A percentile compares a stretch with the other conserved stretches of the same genome.
These are phyloP conservation scores for Gentiana macrophylla DNA, from an alignment of 257 asterid genomes.

Conservation along the genomic window DNA sequence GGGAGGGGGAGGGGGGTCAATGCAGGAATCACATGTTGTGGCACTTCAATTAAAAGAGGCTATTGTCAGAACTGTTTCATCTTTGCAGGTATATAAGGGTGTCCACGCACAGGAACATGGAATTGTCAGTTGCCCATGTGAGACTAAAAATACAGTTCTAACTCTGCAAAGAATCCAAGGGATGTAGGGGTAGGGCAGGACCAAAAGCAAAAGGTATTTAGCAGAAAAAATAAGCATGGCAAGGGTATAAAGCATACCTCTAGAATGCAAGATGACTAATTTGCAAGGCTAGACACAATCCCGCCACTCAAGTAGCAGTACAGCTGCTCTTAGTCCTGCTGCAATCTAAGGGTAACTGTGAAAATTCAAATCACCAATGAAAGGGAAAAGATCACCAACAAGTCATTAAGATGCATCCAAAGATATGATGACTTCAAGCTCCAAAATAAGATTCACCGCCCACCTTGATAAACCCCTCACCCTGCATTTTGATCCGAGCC, in stretches of 20 bases:
- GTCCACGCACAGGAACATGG: too few species aligned
- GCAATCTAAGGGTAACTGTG: slow-evolving; percentile 86
- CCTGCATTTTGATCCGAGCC: slow-evolving; percentile 88
- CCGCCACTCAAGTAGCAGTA: slow-evolving; percentile 92
- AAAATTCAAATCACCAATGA: slow-evolving; percentile 3
- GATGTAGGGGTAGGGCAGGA: too few species aligned
- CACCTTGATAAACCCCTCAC: slow-evolving; percentile 70
- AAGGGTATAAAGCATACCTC: slow-evolving; percentile 35
- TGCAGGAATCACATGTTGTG: too few species aligned
- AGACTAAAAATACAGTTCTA: too few species aligned
- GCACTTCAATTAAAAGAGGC: too few species aligned
- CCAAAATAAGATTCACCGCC: slow-evolving; percentile 6
- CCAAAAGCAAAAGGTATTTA: too few species aligned
- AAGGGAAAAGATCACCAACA: neutral
- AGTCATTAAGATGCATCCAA: slow-evolving; percentile 1
- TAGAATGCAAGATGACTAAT: slow-evolving; percentile 78
- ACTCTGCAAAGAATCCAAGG: too few species aligned
- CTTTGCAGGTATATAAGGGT: too few species aligned
- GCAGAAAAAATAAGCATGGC: too few species aligned
- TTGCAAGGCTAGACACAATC: slow-evolving; percentile 99
- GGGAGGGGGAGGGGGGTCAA: too few species aligned
- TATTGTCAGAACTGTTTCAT: too few species aligned
- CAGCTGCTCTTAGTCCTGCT: slow-evolving; percentile 97
- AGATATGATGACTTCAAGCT: neutral
- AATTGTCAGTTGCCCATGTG: too few species aligned